These are phyloP conservation scores for Aureococcus anophagefferens DNA, from an alignment of 108 stramenopile genomes.

Conservation along the genomic window DNA sequence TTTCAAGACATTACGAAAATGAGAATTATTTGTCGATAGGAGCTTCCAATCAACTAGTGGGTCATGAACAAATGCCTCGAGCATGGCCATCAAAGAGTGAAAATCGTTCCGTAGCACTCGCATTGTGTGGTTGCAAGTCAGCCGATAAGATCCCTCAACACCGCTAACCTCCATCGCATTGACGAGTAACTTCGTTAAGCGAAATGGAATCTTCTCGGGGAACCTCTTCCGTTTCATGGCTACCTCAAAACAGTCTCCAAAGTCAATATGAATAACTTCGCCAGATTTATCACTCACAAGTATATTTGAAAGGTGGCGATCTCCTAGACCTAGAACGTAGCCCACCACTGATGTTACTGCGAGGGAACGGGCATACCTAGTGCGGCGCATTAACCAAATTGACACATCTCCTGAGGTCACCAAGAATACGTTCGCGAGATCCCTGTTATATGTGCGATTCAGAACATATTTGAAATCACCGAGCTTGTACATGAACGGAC, in stretches of 20 bases:
- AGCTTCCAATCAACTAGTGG: slow-evolving; percentile 97
- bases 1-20: too few species aligned
- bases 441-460: too few species aligned
- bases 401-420: too few species aligned
- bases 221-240: slow-evolving; percentile 95
- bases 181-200: slow-evolving; percentile 94
- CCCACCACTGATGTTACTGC: slow-evolving; percentile 99
- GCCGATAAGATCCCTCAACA: slow-evolving; percentile 93
- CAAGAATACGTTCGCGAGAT: too few species aligned
- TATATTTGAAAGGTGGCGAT: slow-evolving; percentile 78
- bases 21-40: too few species aligned
- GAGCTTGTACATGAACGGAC: too few species aligned
- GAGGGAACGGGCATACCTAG: too few species aligned
- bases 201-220: slow-evolving; percentile 96
- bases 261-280: slow-evolving; percentile 86
- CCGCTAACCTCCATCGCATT: slow-evolving; percentile 99
- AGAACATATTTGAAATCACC: too few species aligned
- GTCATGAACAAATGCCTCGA: slow-evolving; percentile 99
- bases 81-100: slow-evolving; percentile 92
- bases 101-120: slow-evolving; percentile 82
- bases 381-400: too few species aligned
- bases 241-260: slow-evolving; percentile 92
- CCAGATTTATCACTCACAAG: slow-evolving; percentile 82
- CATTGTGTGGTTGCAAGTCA: slow-evolving; percentile 95
- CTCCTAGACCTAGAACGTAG: slow-evolving; percentile 82